Evolutionary conservation across 2,329 filamentous ascomycete genomes (phyloP), one percentile per base, ranked within the genome.

Genomic region (Diaporthe sp.): DNA sequence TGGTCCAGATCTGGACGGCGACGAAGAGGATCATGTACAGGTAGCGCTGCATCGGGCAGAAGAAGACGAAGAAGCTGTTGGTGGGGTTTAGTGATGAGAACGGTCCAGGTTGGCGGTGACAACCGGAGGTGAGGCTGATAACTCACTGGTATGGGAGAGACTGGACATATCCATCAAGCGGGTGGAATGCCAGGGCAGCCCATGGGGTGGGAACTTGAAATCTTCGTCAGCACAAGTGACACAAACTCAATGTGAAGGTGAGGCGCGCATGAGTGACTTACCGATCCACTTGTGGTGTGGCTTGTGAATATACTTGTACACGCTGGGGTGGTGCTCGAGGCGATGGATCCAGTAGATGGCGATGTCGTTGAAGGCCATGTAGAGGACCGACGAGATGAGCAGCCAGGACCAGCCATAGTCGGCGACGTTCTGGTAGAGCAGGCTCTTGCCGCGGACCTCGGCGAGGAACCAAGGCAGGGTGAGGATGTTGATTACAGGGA

Each of bases 261-360:
- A n/a, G 2, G 25, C 47, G 22, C 49, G 42, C 13, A 20, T 55
- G 47, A 31, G 74, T 15, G 20, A 81, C 84, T 78, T 80, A 86
- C 85, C 80, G 72, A 87, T 87, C 86, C 86, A 87, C 80, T 87
- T 87, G 83, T 87, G 86, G 76, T 87, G 86, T 77, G 86, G 85
- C 82, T 87, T 87, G 81, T 87, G 86, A 39, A 87, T 81, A 76
- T 86, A 85, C 78, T 86, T 87, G 83, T 87, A 87, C 57, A 87
- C 75, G 39, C 83, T 83, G 47, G 86, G 86, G 79, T 87, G 86
- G 76, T 87, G 86, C 78, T 86, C 84, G 22, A 85, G 79, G 55
- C 86, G 85, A 78, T 87, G 86, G 80, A 87, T 87, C 86, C 85
- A 87, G 82, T 87, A 88, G 79, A 87, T 87, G 77, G 80, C 79